Evolutionary conservation across 2,329 filamentous ascomycete genomes (phyloP).

Genomic region (Dactylellina sp.): DNA sequence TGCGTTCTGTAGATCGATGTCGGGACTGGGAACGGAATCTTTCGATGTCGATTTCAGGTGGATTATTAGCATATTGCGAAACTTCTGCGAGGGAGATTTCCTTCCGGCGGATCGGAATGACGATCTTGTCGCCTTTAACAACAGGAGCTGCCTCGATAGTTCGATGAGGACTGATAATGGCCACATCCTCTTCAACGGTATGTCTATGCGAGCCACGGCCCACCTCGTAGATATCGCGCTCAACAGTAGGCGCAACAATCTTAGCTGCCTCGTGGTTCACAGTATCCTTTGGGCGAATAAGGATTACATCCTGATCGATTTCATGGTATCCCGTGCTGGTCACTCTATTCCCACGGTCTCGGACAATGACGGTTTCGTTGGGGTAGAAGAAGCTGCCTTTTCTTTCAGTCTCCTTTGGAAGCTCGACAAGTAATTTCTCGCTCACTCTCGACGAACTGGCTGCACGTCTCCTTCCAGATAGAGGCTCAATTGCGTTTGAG

Average conservation of each 20-base stretch:
- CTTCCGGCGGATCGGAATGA: constrained; percentile 51
- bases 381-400: constrained; percentile 55
- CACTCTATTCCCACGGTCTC: constrained; percentile 36
- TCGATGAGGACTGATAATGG: constrained; percentile 35
- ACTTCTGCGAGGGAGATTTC: constrained; percentile 37
- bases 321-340: constrained; percentile 45
- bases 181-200: constrained; percentile 35
- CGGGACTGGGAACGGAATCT: constrained; percentile 5
- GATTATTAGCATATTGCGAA: constrained; percentile 37
- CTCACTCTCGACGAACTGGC: constrained; percentile 16
- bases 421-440: constrained; percentile 36
- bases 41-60: constrained; percentile 47
- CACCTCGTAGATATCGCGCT: constrained; percentile 19
- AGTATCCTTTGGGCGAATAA: constrained; percentile 38
- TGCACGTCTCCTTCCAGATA: constrained; percentile 28
- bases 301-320: constrained; percentile 49
- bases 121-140: constrained; percentile 29
- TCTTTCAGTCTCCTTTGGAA: constrained; percentile 49
- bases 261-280: constrained; percentile 42
- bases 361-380: constrained; percentile 45
- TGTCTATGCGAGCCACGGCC: constrained; percentile 14
- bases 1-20: constrained; percentile 3
- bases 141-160: constrained; percentile 4
- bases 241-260: constrained; percentile 22
- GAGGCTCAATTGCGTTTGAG: constrained; percentile 37